Base-by-base conservation (phyloP, 202 grass and related monocot genomes). In the Schoenoplectus triqueter region DNA sequence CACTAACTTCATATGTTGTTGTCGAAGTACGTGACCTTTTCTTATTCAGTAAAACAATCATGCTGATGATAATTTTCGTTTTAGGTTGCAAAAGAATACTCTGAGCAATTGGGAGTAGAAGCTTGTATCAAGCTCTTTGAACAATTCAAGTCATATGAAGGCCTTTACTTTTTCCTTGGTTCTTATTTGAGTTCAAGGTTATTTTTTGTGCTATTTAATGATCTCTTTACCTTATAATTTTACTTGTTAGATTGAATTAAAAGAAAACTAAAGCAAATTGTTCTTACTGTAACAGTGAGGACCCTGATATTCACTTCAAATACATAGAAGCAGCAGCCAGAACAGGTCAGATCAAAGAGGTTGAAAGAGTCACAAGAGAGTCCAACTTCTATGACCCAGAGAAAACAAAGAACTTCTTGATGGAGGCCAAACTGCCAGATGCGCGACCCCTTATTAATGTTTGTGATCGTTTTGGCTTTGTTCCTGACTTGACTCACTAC, bases 371-470 rank as follows among this genome's bases (percentile, higher is more conserved):
- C 70, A 97, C 95, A 40, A 92, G 95, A 88, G 95, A 97, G 80
- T 97, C 95, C 19, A 98, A 98, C 66, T 98, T 98, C 79, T 98
- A 98, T 82, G 95, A 98, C 52, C 89, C 92, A 42, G 95, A 98
- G 91, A 98, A 98, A 89, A 98, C 95, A 59, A 98, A 98, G 85
- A 98, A 98, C 84, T 98, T 95, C 85, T 80, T 98, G 83, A 98
- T 98, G 95, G 95, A 98, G 89, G 95, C 95, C 82, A 98, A 98
- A 57, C 88, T 98, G 80, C 92, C 95, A 73, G 95, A 98, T 93
- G 95, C 95, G 15, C 91, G 95, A 0, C 95, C 95, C 39, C 70
- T 95, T 84, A 97, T 97, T 88, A 97, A 97, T 91, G 90, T 97
- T 71, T 97, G 94, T 45, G 94, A 94, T 46, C 94, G 94, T 55